Conservation (phyloP, 768 basidiomycete genomes). For the Piloderma croceum region DNA sequence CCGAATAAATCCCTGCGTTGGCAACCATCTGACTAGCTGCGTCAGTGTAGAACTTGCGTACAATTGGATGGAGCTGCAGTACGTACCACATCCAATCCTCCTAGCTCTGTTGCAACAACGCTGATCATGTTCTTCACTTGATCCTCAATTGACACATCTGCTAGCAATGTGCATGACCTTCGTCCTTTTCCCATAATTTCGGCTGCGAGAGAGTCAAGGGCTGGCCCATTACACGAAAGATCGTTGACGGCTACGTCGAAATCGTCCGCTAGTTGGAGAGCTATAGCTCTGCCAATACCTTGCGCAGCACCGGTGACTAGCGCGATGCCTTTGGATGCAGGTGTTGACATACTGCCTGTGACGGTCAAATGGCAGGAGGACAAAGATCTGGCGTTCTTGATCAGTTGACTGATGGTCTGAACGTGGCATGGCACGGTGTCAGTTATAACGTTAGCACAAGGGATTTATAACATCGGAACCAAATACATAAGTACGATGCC, state of each 20-base stretch:
- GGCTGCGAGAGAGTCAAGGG: slow-evolving; percentile 4
- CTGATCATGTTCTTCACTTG: slow-evolving; percentile 39
- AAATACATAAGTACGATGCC: no score
- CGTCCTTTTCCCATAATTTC: slow-evolving; percentile 14
- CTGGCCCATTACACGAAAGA: slow-evolving; percentile 1
- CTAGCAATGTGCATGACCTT: slow-evolving; percentile 21
- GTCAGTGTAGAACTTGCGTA: background rate
- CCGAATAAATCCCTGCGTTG: slow-evolving; percentile 35
- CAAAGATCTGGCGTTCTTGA: no score
- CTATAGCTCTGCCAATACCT: slow-evolving; percentile 1
- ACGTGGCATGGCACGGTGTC: no score
- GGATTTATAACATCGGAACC: no score
- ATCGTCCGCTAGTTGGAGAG: slow-evolving; percentile 5
- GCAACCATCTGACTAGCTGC: slow-evolving; percentile 34
- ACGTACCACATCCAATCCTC: slow-evolving; percentile 44
- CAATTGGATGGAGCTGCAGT: background rate
- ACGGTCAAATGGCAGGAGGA: no score
- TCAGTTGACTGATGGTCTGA: no score
- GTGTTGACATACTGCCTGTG: no score
- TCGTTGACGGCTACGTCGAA: slow-evolving; percentile 15
- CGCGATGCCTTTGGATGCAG: no score
- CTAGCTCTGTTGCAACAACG: slow-evolving; percentile 25
- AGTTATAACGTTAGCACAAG: no score
- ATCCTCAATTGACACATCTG: slow-evolving; percentile 37
- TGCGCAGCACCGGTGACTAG: slow-evolving; percentile 1